phyloP scores from a whole-genome alignment of 371 early-diverging fungal genomes.

The Mortierella sp. region DNA sequence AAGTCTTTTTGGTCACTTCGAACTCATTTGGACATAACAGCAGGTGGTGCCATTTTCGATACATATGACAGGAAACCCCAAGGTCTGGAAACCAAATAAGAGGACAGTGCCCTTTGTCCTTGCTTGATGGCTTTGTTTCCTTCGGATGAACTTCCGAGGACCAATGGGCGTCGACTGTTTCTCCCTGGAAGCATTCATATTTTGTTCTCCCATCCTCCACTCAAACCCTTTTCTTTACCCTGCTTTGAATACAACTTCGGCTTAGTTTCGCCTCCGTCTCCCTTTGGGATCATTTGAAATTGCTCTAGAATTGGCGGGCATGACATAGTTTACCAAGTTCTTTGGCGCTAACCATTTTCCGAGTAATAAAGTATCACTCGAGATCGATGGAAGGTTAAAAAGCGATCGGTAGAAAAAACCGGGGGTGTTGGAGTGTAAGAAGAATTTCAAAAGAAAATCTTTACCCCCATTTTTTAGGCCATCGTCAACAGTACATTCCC shows the following conservation, averaged over 20 bases:
- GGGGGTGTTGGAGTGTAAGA: background rate
- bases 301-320: background rate
- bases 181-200: background rate
- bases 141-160: constrained; percentile 9
- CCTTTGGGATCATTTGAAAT: background rate
- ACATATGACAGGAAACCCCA: background rate
- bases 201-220: background rate
- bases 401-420: background rate
- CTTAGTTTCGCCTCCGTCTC: background rate
- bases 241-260: background rate
- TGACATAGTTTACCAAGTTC: background rate
- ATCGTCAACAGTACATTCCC: background rate
- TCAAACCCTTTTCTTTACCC: background rate
- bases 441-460: background rate
- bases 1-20: background rate
- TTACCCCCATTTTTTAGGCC: background rate
- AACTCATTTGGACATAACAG: background rate
- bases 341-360: background rate
- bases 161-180: background rate
- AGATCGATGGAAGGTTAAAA: background rate
- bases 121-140: background rate
- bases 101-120: background rate
- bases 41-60: background rate
- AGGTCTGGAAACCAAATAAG: background rate
- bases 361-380: background rate